Conservation (phyloP, 2,329 filamentous ascomycete species). For the Rhinocladiella mackenziei region DNA sequence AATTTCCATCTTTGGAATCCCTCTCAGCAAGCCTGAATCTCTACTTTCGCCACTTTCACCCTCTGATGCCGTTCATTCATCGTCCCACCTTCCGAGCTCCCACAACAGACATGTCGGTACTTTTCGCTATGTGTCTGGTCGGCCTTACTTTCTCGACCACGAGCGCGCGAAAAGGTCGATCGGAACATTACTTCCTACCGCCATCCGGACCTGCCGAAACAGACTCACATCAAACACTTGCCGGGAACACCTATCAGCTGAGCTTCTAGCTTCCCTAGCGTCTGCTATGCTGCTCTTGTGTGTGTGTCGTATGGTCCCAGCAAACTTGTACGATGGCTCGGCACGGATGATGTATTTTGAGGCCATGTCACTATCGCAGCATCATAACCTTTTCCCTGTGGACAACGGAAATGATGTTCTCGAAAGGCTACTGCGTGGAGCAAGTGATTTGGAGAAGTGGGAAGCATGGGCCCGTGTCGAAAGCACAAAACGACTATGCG, state of each 20-base stretch:
- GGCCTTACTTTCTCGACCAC: slow-evolving; percentile 1
- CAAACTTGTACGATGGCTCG: too few species aligned
- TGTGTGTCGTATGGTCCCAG: too few species aligned
- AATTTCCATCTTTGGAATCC: not conserved
- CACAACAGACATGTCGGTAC: not conserved
- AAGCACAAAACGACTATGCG: not conserved
- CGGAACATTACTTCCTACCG: not conserved
- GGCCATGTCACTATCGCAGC: too few species aligned
- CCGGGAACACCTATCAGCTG: too few species aligned
- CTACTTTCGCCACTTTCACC: slow-evolving; percentile 8
- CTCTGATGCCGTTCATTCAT: slow-evolving; percentile 10
- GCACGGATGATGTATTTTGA: too few species aligned
- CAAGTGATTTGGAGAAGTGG: not conserved
- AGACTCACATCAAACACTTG: too few species aligned
- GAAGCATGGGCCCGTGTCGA: slow-evolving; percentile 1
- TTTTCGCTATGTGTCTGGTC: slow-evolving; percentile 3
- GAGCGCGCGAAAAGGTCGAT: not conserved
- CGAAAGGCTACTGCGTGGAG: too few species aligned
- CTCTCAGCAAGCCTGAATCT: not conserved
- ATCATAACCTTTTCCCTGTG: too few species aligned
- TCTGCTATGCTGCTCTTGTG: too few species aligned
- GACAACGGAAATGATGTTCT: not conserved
- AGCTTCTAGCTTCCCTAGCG: too few species aligned
- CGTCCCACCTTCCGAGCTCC: slow-evolving; percentile 1
- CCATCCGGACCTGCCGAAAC: too few species aligned